Evolutionary conservation across 176 grass and related monocot species (phyloP).

Genomic region (Lolium perenne): DNA sequence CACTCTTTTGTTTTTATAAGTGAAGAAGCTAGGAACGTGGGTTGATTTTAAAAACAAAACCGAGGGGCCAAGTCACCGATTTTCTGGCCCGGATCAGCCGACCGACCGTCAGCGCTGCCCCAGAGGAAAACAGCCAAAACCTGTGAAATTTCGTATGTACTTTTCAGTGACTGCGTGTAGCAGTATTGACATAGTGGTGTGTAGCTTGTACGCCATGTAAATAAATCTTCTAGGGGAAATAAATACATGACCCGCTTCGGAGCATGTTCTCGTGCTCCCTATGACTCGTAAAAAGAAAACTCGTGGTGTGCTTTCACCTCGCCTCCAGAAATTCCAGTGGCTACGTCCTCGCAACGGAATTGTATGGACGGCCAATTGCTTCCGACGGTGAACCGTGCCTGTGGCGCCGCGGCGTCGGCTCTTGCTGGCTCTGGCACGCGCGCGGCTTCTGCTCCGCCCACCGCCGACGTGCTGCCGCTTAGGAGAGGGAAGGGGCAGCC

Average conservation of each 20-base stretch:
- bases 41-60: too few relatives aligned
- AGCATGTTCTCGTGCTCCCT: background rate
- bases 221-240: background rate
- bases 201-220: background rate
- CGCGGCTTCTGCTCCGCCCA: background rate
- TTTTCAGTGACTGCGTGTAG: background rate
- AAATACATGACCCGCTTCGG: background rate
- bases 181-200: background rate
- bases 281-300: background rate
- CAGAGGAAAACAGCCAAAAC: background rate
- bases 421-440: background rate
- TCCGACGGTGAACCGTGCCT: background rate
- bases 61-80: too few relatives aligned
- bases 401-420: background rate
- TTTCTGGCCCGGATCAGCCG: too few relatives aligned
- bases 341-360: background rate
- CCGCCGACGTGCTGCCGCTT: background rate
- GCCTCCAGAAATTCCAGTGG: background rate
- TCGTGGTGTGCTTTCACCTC: conserved; percentile 1
- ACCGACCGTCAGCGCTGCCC: too few relatives aligned
- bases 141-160: background rate
- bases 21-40: too few relatives aligned
- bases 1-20: too few relatives aligned
- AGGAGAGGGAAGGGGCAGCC: background rate
- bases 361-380: background rate